A percentile compares a stretch with the other conserved stretches of the same genome.
These are phyloP conservation scores for Paramecium pentaurelia DNA, from an alignment of 73 alveolate genomes.

Conservation along the genomic window DNA sequence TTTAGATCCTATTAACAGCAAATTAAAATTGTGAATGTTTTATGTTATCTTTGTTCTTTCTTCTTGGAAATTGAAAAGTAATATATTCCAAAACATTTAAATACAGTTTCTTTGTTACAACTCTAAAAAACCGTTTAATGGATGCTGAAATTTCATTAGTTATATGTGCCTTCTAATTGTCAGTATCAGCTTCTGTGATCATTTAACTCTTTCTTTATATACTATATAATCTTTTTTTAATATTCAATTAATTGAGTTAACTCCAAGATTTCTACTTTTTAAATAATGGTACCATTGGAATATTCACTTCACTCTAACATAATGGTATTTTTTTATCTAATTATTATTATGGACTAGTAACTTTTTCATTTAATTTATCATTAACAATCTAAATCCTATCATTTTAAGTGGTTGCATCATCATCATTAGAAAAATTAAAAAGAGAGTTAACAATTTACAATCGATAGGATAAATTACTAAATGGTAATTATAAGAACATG, in stretches of 20 bases:
- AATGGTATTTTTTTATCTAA: background rate
- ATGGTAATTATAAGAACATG: background rate
- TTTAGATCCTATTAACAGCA: background rate
- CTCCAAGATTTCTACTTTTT: background rate
- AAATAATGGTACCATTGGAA: background rate
- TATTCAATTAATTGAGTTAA: background rate
- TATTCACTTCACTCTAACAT: background rate
- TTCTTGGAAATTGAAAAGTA: background rate
- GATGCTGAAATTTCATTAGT: background rate
- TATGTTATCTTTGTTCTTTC: background rate
- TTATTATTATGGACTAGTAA: background rate
- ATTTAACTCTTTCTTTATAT: background rate
- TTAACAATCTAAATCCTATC: background rate
- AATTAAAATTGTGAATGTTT: background rate
- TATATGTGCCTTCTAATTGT: background rate
- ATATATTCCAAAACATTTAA: background rate
- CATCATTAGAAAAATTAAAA: background rate
- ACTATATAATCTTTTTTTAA: background rate
- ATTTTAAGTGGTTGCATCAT: background rate
- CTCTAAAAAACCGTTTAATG: background rate
- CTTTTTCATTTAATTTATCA: background rate
- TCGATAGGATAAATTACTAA: constrained; percentile 17
- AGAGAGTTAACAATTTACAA: background rate
- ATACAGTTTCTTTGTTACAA: background rate
- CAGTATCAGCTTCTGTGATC: constrained; percentile 20